Percentiles rank a stretch among this genome's conserved stretches.
phyloP scores from a whole-genome alignment of 306 rosid genomes.

The Alnus glutinosa region DNA sequence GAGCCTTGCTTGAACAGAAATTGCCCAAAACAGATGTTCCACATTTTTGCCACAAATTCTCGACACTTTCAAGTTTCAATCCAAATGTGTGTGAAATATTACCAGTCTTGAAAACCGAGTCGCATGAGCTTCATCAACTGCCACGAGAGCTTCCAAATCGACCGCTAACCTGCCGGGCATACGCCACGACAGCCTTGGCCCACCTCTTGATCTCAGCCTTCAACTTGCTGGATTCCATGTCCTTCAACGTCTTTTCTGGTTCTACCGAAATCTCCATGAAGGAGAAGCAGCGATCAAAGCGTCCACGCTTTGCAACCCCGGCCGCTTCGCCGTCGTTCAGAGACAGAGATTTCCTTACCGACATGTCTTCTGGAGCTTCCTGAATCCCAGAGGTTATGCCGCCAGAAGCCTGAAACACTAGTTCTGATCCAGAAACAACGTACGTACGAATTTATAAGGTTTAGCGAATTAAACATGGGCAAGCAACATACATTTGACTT shows the following conservation, averaged over 20 bases:
- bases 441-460: too few species aligned
- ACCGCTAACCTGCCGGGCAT: constrained; percentile 82
- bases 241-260: constrained; percentile 63
- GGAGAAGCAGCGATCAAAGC: constrained; percentile 50
- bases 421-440: too few species aligned
- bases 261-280: constrained; percentile 58
- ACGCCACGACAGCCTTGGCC: constrained; percentile 91
- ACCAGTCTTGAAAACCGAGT: too few species aligned
- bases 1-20: neutral
- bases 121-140: neutral
- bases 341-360: constrained; percentile 76
- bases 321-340: constrained; percentile 35
- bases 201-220: constrained; percentile 73
- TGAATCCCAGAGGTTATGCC: neutral
- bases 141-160: constrained; percentile 48
- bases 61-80: too few species aligned
- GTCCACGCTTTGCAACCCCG: constrained; percentile 25
- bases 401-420: too few species aligned
- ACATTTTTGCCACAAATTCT: too few species aligned
- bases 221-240: constrained; percentile 79
- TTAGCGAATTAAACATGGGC: neutral
- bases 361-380: constrained; percentile 40
- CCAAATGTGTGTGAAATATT: too few species aligned
- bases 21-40: too few species aligned
- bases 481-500: constrained; percentile 46